A percentile compares a stretch with the other conserved stretches of the same genome.
Conservation (phyloP, 192 early-diverging fungal species). For the Umbelopsis isabellina region DNA sequence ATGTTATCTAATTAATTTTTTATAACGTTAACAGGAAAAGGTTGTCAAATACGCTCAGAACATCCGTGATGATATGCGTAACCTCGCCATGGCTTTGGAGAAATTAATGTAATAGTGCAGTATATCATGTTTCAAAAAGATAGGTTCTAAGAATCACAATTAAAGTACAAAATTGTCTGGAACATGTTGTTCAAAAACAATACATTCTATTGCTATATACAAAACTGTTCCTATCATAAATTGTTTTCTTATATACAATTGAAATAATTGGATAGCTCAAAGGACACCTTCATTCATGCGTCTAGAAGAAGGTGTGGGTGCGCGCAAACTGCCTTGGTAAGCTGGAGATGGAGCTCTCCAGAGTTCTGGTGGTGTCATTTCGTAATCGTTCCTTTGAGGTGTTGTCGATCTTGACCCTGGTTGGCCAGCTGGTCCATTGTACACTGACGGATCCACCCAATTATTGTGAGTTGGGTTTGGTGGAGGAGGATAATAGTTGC, state of each 20-base stretch:
- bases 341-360: conserved; percentile 12
- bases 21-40: conserved; percentile 66
- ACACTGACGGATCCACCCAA: conserved; percentile 11
- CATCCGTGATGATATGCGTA: conserved; percentile 79
- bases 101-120: not conserved
- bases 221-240: not conserved
- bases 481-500: conserved; percentile 2
- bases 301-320: conserved; percentile 17
- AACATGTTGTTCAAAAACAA: not conserved
- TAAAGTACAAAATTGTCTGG: not conserved
- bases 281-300: not conserved
- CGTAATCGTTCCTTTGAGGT: not conserved
- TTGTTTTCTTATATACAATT: too few species aligned
- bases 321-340: not conserved
- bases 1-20: not conserved
- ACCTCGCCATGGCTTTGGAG: conserved; percentile 76
- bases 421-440: conserved; percentile 2
- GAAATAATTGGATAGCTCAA: not conserved
- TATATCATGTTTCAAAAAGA: not conserved
- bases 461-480: not conserved
- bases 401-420: not conserved
- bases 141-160: not conserved
- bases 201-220: conserved; percentile 22
- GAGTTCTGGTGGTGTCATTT: not conserved
- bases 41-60: conserved; percentile 76